These are phyloP conservation scores for Eutrema heterophyllum DNA, from an alignment of 345 rosid species.

Conservation along the genomic window DNA sequence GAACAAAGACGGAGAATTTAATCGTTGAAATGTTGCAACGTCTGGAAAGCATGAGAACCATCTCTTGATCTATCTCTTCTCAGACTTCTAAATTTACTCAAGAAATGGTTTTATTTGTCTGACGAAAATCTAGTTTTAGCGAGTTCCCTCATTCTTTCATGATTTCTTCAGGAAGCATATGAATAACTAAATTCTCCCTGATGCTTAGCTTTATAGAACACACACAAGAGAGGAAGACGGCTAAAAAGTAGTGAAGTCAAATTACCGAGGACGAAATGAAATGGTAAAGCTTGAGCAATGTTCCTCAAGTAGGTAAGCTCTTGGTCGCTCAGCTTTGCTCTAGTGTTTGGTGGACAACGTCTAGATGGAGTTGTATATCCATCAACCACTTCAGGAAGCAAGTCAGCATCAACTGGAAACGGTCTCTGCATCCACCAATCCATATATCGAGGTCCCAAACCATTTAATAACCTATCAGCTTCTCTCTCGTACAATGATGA, in stretches of 20 bases:
- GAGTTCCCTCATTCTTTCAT: neutral
- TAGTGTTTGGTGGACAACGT: slow-evolving; percentile 53
- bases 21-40: neutral
- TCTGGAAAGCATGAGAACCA: neutral
- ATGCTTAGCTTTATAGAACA: neutral
- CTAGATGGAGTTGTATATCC: slow-evolving; percentile 67
- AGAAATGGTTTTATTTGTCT: neutral
- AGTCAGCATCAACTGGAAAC: slow-evolving; percentile 80
- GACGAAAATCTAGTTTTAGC: neutral
- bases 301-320: slow-evolving; percentile 74
- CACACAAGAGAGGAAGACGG: neutral
- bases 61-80: neutral
- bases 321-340: slow-evolving; percentile 46
- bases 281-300: slow-evolving; percentile 63
- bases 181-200: neutral
- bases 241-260: neutral
- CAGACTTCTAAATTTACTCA: neutral
- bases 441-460: slow-evolving; percentile 74
- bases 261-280: slow-evolving; percentile 88
- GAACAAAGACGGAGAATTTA: neutral
- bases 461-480: slow-evolving; percentile 76
- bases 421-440: slow-evolving; percentile 98
- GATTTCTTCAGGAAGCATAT: neutral
- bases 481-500: slow-evolving; percentile 73
- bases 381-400: slow-evolving; percentile 63